Evolutionary conservation across 495 filamentous ascomycete genomes (phyloP).

Genomic region (Penicillium bialowiezense): DNA sequence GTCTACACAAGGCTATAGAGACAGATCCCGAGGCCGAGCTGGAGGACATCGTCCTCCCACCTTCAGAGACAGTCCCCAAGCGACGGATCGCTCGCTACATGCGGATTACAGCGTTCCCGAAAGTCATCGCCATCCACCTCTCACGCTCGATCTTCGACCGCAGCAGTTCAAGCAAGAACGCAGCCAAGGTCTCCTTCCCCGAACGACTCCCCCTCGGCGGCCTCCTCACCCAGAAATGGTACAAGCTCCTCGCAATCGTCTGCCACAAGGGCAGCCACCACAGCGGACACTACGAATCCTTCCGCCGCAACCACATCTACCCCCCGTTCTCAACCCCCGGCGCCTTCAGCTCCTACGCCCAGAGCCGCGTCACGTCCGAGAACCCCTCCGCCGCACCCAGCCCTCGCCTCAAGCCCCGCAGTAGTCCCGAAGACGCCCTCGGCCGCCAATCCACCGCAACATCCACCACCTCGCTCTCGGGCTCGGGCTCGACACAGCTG

Average conservation of each 20-base stretch:
- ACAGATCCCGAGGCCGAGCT: slow-evolving; percentile 76
- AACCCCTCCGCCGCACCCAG: slow-evolving; percentile 44
- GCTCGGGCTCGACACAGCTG: slow-evolving; percentile 21
- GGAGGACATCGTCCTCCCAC: slow-evolving; percentile 70
- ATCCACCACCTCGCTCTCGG: slow-evolving; percentile 43
- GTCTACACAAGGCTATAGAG: slow-evolving; percentile 59
- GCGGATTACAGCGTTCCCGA: slow-evolving; percentile 81
- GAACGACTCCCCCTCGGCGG: slow-evolving; percentile 79
- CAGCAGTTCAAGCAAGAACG: slow-evolving; percentile 82
- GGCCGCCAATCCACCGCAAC: slow-evolving; percentile 33
- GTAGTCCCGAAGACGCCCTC: slow-evolving; percentile 26
- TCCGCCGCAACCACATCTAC: slow-evolving; percentile 78
- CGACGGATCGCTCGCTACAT: slow-evolving; percentile 82
- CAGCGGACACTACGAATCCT: slow-evolving; percentile 96
- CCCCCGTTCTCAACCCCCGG: slow-evolving; percentile 79
- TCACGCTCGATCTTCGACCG: slow-evolving; percentile 87
- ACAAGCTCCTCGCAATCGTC: slow-evolving; percentile 82
- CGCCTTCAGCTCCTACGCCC: slow-evolving; percentile 66
- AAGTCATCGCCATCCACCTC: slow-evolving; percentile 85
- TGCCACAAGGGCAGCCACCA: slow-evolving; percentile 95
- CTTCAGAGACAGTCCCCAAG: slow-evolving; percentile 68
- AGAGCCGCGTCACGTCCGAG: slow-evolving; percentile 54
- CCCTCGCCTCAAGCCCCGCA: slow-evolving; percentile 34
- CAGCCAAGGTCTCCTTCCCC: slow-evolving; percentile 88
- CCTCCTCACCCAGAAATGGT: slow-evolving; percentile 71